phyloP scores from a whole-genome alignment of 257 asterid species.

The Solanum sejunctum region DNA sequence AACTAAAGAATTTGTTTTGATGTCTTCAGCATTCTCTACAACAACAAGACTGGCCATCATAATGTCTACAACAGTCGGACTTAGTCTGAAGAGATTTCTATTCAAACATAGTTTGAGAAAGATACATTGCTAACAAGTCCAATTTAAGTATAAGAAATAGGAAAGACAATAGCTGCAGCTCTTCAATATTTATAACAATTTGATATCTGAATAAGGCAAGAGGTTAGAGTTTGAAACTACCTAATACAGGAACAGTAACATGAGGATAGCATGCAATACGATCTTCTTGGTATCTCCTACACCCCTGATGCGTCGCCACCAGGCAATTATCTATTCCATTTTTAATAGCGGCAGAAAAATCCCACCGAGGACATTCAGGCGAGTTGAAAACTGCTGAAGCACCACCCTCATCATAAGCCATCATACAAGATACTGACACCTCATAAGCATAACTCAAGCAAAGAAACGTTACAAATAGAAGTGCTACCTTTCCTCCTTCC shows the following conservation, averaged over 20 bases:
- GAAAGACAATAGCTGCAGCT: background rate
- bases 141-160: background rate
- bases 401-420: slow-evolving; percentile 62
- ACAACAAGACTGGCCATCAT: background rate
- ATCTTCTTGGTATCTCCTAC: slow-evolving; percentile 66
- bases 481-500: slow-evolving; percentile 5
- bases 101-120: background rate
- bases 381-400: slow-evolving; percentile 36
- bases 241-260: slow-evolving; percentile 41
- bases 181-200: background rate
- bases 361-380: slow-evolving; percentile 41
- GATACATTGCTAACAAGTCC: background rate
- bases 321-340: slow-evolving; percentile 27
- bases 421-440: slow-evolving; percentile 49
- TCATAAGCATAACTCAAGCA: slow-evolving; percentile 16
- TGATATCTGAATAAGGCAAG: background rate
- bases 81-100: background rate
- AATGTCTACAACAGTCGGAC: background rate
- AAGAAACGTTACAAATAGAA: slow-evolving; percentile 9
- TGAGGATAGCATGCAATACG: slow-evolving; percentile 46
- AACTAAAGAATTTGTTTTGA: background rate
- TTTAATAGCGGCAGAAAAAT: slow-evolving; percentile 11
- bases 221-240: slow-evolving; percentile 8
- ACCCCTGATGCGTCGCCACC: slow-evolving; percentile 59
- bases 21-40: background rate